Evolutionary conservation across 352 stramenopile species (phyloP).

Genomic region (Thraustochytrium striatum): DNA sequence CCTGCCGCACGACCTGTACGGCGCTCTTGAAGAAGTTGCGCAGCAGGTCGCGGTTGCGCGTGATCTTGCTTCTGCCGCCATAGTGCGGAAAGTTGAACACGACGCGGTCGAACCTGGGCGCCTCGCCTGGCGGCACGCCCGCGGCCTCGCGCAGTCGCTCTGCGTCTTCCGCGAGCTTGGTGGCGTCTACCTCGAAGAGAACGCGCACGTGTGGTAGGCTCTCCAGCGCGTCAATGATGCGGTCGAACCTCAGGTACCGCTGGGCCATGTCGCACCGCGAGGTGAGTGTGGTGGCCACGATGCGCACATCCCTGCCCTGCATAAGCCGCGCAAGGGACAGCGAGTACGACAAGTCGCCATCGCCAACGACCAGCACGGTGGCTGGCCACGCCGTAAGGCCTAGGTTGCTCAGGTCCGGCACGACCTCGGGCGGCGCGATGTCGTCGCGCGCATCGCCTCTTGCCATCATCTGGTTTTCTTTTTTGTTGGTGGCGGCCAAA

Average conservation of each 20-base stretch:
- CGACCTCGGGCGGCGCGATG: too few relatives aligned
- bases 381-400: not conserved
- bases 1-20: conserved; percentile 57
- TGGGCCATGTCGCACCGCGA: conserved; percentile 63
- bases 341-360: conserved; percentile 78
- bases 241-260: conserved; percentile 64
- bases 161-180: conserved; percentile 54
- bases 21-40: conserved; percentile 70
- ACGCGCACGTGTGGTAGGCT: conserved; percentile 58
- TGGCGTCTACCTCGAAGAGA: conserved; percentile 68
- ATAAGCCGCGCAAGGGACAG: conserved; percentile 58
- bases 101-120: conserved; percentile 62
- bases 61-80: conserved; percentile 75
- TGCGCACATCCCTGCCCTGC: conserved; percentile 52
- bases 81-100: conserved; percentile 78
- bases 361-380: conserved; percentile 68
- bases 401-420: not conserved
- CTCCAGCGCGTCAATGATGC: not conserved
- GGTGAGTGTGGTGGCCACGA: conserved; percentile 66
- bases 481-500: too few relatives aligned
- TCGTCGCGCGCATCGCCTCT: too few relatives aligned
- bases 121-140: conserved; percentile 24
- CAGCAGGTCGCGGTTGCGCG: conserved; percentile 70
- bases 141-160: not conserved
- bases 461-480: too few relatives aligned